A percentile compares a stretch with the other conserved stretches of the same genome.
Conservation (phyloP, 1,139 yeast species). For the Nadsonia commutata region DNA sequence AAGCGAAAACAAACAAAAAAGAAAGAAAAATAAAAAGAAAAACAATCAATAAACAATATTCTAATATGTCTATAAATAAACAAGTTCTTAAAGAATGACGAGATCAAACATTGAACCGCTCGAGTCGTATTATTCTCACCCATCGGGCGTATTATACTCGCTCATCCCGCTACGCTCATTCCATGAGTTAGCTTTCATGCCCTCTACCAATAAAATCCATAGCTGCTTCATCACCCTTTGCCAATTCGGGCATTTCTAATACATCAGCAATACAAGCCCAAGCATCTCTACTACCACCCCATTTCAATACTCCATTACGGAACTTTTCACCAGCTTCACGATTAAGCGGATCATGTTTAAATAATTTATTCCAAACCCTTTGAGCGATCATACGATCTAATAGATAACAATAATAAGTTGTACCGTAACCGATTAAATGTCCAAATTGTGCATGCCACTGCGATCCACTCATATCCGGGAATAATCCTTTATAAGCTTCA, state of each 20-base stretch:
- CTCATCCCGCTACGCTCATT: too few relatives aligned
- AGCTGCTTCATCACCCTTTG: slow-evolving; percentile 55
- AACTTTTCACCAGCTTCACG: slow-evolving; percentile 63
- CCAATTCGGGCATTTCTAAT: slow-evolving; percentile 43
- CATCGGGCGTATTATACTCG: too few relatives aligned
- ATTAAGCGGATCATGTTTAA: slow-evolving; percentile 46
- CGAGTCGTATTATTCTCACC: too few relatives aligned
- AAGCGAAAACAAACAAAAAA: too few relatives aligned
- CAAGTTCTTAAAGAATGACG: too few relatives aligned
- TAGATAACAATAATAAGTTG: slow-evolving; percentile 83
- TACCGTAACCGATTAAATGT: slow-evolving; percentile 86
- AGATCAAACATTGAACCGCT: too few relatives aligned
- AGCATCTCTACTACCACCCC: slow-evolving; percentile 93
- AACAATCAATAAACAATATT: too few relatives aligned
- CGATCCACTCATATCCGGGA: slow-evolving; percentile 30
- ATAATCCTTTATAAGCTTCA: slow-evolving; percentile 33
- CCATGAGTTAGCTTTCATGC: background rate
- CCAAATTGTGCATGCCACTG: slow-evolving; percentile 94
- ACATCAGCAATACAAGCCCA: slow-evolving; percentile 80
- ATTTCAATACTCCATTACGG: slow-evolving; percentile 52
- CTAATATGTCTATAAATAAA: too few relatives aligned
- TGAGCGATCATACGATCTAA: slow-evolving; percentile 90
- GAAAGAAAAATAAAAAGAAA: too few relatives aligned
- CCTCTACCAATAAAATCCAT: slow-evolving; percentile 47
- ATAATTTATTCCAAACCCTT: slow-evolving; percentile 64